Conservation (phyloP, 1,139 yeast genomes). For the Scheffersomyces insectosa region DNA sequence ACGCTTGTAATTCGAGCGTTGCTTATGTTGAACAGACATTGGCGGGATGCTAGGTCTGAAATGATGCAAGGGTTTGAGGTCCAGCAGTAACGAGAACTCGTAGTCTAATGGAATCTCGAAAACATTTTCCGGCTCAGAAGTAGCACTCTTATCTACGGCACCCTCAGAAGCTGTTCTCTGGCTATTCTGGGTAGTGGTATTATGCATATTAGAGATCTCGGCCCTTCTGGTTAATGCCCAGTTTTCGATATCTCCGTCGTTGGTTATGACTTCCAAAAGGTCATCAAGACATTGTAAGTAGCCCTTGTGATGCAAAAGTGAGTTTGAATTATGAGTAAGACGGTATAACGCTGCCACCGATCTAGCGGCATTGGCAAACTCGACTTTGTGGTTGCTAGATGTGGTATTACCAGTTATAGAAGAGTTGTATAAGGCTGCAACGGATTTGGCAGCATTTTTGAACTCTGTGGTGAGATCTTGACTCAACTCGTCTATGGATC, state of each 20-base stretch:
- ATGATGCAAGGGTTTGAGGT: slow-evolving; percentile 32
- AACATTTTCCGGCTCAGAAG: slow-evolving; percentile 1
- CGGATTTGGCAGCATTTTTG: slow-evolving; percentile 48
- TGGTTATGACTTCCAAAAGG: slow-evolving; percentile 44
- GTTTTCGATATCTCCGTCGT: slow-evolving; percentile 51
- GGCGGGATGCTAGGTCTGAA: slow-evolving; percentile 51
- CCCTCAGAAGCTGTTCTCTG: not conserved
- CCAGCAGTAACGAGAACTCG: slow-evolving; percentile 36
- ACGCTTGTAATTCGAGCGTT: not conserved
- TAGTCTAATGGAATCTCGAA: slow-evolving; percentile 34
- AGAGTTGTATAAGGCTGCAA: slow-evolving; percentile 42
- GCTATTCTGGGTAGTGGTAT: slow-evolving; percentile 1
- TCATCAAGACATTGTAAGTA: slow-evolving; percentile 61
- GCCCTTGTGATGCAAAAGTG: slow-evolving; percentile 50
- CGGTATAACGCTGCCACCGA: slow-evolving; percentile 65
- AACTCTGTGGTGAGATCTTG: slow-evolving; percentile 43
- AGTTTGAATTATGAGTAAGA: slow-evolving; percentile 46
- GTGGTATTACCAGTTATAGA: slow-evolving; percentile 16
- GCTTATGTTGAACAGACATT: slow-evolving; percentile 35
- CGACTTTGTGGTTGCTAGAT: slow-evolving; percentile 30
- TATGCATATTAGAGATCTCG: slow-evolving; percentile 37
- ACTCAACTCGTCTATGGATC: slow-evolving; percentile 43
- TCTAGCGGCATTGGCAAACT: slow-evolving; percentile 64
- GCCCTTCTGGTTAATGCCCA: slow-evolving; percentile 54
- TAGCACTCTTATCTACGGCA: slow-evolving; percentile 1